Percentiles rank a stretch among this genome's conserved stretches.
phyloP scores from a whole-genome alignment of 495 filamentous ascomycete species.

The Penicillium nucicola region DNA sequence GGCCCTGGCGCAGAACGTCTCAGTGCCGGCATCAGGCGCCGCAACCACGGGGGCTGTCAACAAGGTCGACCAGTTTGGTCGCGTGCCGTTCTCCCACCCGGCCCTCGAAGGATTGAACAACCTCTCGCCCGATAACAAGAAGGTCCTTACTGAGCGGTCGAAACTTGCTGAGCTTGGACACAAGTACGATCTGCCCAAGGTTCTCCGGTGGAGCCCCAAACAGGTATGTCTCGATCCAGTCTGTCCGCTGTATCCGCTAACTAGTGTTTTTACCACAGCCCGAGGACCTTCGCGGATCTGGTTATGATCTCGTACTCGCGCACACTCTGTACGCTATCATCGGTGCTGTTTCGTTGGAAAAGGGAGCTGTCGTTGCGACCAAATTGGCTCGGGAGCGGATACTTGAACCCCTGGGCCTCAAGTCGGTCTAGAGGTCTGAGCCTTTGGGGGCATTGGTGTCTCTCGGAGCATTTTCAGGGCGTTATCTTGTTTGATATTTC shows the following conservation, averaged over 20 bases:
- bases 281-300: slow-evolving; percentile 66
- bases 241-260: slow-evolving; percentile 1
- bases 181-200: slow-evolving; percentile 64
- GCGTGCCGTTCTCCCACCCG: slow-evolving; percentile 68
- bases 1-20: slow-evolving; percentile 56
- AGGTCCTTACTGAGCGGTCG: slow-evolving; percentile 51
- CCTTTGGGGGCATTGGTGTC: slow-evolving; percentile 19
- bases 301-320: slow-evolving; percentile 66
- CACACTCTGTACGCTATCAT: slow-evolving; percentile 79
- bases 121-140: slow-evolving; percentile 54
- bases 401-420: slow-evolving; percentile 52
- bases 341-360: slow-evolving; percentile 81
- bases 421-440: slow-evolving; percentile 20
- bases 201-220: slow-evolving; percentile 84
- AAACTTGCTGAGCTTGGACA: slow-evolving; percentile 64
- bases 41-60: slow-evolving; percentile 3
- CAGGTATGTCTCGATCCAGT: slow-evolving; percentile 46
- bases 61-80: slow-evolving; percentile 37
- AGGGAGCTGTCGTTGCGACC: slow-evolving; percentile 75
- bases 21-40: slow-evolving; percentile 8
- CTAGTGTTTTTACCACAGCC: slow-evolving; percentile 46
- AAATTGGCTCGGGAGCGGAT: slow-evolving; percentile 74
- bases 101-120: slow-evolving; percentile 70
- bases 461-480: slow-evolving; percentile 42
- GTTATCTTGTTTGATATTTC: slow-evolving; percentile 31